phyloP scores from a whole-genome alignment of 768 basidiomycete species.

The Termitomyces heimii region DNA sequence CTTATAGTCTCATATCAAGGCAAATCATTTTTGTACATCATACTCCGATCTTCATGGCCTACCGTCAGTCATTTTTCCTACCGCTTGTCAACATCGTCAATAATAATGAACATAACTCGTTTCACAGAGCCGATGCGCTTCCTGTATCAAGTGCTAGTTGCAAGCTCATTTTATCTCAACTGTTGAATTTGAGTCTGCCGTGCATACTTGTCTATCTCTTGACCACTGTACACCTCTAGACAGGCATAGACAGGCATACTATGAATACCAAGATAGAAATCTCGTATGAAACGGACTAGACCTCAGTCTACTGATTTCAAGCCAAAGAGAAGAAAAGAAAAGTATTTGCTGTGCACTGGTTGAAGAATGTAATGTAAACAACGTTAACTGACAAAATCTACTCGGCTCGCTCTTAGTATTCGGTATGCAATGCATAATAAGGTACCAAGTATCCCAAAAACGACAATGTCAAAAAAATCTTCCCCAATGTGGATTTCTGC shows the following conservation, averaged over 20 bases:
- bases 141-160: conserved; percentile 7
- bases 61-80: conserved; percentile 39
- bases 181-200: background rate
- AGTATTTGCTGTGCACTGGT: background rate
- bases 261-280: background rate
- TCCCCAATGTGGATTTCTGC: too few species aligned
- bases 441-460: conserved; percentile 38
- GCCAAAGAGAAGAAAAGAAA: too few species aligned
- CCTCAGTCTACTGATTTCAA: background rate
- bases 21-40: conserved; percentile 57
- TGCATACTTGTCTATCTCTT: conserved; percentile 2
- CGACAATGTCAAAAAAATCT: conserved; percentile 29
- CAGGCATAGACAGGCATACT: background rate
- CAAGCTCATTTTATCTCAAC: background rate
- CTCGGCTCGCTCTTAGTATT: conserved; percentile 46
- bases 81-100: background rate
- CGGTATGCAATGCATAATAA: conserved; percentile 38
- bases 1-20: conserved; percentile 26
- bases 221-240: background rate
- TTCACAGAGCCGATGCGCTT: conserved; percentile 34
- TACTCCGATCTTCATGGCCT: conserved; percentile 63
- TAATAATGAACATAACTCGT: background rate
- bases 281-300: background rate
- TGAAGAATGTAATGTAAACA: background rate
- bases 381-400: conserved; percentile 24